These are phyloP conservation scores for Beta vulgaris DNA, from an alignment of 148 eudicot genomes.

Conservation along the genomic window DNA sequence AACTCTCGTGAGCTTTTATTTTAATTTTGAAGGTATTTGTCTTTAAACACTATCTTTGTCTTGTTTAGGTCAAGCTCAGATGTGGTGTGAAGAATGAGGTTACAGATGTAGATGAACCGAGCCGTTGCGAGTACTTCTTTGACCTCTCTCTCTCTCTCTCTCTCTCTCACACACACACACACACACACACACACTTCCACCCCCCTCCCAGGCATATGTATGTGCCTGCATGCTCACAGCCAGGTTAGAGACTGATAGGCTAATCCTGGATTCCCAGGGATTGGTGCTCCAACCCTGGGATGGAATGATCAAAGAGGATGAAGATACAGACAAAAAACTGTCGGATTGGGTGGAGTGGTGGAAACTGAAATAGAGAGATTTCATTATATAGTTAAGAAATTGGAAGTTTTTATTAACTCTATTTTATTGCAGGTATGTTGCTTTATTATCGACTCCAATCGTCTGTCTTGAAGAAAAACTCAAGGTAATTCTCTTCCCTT, in stretches of 20 bases:
- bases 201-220: too few relatives aligned
- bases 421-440: constrained; percentile 60
- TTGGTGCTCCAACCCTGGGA: too few relatives aligned
- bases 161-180: neutral
- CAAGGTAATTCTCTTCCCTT: constrained; percentile 46
- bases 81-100: constrained; percentile 88
- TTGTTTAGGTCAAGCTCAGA: constrained; percentile 73
- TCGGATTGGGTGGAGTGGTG: neutral
- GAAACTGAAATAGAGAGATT: neutral
- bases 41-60: neutral
- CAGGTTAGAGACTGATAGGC: too few relatives aligned
- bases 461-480: constrained; percentile 76
- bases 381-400: neutral
- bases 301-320: neutral
- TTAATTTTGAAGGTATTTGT: neutral
- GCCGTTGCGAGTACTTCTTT: constrained; percentile 92
- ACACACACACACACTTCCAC: neutral
- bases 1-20: neutral
- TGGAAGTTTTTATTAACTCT: neutral
- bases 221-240: too few relatives aligned
- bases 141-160: neutral
- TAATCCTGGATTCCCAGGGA: neutral
- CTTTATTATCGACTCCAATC: constrained; percentile 75
- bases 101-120: constrained; percentile 89
- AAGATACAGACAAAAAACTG: too few relatives aligned